Evolutionary conservation across 2,329 filamentous ascomycete genomes (phyloP).

Genomic region (Fusarium humuli): DNA sequence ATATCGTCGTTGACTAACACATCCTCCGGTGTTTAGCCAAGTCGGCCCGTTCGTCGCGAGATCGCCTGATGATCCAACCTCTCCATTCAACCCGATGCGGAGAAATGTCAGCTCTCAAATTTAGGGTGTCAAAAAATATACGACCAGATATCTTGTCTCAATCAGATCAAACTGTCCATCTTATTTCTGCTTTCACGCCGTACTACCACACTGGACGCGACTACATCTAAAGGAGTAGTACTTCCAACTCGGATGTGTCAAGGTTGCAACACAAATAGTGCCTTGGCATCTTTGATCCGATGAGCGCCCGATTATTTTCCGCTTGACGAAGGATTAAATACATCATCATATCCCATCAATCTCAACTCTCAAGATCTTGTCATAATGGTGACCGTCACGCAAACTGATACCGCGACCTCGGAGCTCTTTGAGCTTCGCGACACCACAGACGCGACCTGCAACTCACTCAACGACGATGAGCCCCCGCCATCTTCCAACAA

Average conservation of each 20-base stretch:
- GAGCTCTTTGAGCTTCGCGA: conserved; percentile 11
- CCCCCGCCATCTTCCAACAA: not conserved
- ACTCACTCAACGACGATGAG: not conserved
- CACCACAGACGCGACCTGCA: rapidly evolving
- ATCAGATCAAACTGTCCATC: rapidly evolving
- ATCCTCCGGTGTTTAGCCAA: conserved; percentile 22
- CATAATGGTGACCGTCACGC: conserved; percentile 21
- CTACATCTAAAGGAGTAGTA: not conserved
- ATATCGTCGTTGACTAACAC: too few relatives aligned
- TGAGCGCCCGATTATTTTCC: conserved; percentile 16
- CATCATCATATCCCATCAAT: not conserved
- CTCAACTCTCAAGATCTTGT: not conserved
- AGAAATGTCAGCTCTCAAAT: not conserved
- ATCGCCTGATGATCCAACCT: not conserved
- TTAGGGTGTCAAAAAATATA: not conserved
- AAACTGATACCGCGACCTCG: not conserved
- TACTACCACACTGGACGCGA: not conserved
- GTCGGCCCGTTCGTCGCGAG: conserved; percentile 8
- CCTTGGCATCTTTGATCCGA: not conserved
- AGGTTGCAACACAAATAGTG: not conserved
- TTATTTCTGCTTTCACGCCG: not conserved
- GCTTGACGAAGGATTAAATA: conserved; percentile 11
- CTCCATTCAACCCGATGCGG: not conserved
- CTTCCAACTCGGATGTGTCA: not conserved
- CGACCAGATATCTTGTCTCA: rapidly evolving